Conservation (phyloP, 225 moss, liverwort and hornwort species). For the Marchantia polymorpha region DNA sequence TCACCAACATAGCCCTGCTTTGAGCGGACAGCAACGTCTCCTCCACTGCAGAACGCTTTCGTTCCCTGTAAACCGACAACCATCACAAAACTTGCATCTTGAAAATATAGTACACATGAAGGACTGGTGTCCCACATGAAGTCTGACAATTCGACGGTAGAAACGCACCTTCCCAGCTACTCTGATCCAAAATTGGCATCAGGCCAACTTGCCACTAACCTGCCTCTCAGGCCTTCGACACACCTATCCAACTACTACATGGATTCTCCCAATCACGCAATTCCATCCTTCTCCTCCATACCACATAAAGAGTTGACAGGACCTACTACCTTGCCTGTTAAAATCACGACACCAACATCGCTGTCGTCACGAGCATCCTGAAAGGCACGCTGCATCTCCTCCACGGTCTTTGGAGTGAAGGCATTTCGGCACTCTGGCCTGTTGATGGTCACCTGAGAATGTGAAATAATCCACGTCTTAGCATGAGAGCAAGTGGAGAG, state of each 20-base stretch:
- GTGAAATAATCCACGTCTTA: background rate
- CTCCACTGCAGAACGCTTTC: conserved; percentile 94
- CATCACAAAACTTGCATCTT: background rate
- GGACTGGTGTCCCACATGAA: background rate
- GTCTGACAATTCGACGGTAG: background rate
- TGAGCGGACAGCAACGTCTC: conserved; percentile 85
- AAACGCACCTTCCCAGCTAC: background rate
- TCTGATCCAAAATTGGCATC: background rate
- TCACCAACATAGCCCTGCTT: conserved; percentile 82
- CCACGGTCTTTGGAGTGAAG: conserved; percentile 80
- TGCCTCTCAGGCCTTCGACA: background rate
- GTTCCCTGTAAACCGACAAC: conserved; percentile 55
- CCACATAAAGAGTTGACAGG: background rate
- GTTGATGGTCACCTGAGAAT: conserved; percentile 78
- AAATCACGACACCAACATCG: conserved; percentile 81
- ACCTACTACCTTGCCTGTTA: conserved; percentile 82
- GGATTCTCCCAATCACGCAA: background rate
- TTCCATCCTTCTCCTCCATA: no score
- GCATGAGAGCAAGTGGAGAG: background rate
- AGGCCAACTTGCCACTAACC: background rate
- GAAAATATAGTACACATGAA: background rate
- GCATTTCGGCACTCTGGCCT: conserved; percentile 89
- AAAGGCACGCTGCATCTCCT: conserved; percentile 75
- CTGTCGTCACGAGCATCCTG: conserved; percentile 81
- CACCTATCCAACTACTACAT: background rate